These are phyloP conservation scores for Ammopiptanthus mongolicus DNA, from an alignment of 306 rosid species.

Conservation along the genomic window DNA sequence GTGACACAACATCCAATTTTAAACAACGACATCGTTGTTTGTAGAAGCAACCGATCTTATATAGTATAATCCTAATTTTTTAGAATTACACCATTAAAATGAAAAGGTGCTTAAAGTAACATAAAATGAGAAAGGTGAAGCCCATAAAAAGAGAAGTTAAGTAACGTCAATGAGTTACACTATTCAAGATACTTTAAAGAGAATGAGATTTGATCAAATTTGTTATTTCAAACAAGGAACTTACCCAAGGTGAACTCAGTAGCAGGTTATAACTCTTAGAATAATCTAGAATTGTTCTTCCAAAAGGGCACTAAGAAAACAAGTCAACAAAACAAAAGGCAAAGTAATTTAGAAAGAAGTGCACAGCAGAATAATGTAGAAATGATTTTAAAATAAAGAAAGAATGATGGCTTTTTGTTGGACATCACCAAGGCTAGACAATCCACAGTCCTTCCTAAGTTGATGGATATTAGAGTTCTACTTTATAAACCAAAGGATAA, in stretches of 20 bases:
- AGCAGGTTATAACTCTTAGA: neutral
- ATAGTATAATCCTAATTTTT: too few species aligned
- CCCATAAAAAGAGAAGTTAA: too few species aligned
- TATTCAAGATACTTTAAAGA: too few species aligned
- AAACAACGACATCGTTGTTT: too few species aligned
- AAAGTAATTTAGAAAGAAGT: slow-evolving; percentile 17
- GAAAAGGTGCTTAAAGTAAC: too few species aligned
- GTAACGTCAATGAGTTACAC: too few species aligned
- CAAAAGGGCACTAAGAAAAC: neutral
- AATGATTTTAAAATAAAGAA: neutral
- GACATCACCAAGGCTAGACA: slow-evolving; percentile 34
- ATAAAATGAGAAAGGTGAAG: too few species aligned
- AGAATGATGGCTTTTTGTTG: slow-evolving; percentile 32
- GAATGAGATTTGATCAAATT: neutral
- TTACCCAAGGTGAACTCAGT: too few species aligned
- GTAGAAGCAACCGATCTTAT: too few species aligned
- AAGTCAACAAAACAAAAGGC: slow-evolving; percentile 13
- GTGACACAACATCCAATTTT: too few species aligned
- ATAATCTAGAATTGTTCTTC: neutral
- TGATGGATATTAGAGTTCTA: slow-evolving; percentile 34
- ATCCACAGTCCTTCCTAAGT: slow-evolving; percentile 39
- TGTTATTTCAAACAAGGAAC: neutral
- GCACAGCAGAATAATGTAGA: slow-evolving; percentile 3
- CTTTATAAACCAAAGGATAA: slow-evolving; percentile 32
- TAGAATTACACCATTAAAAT: too few species aligned